Evolutionary conservation across 352 stramenopile genomes (phyloP).

Genomic region (Pilasporangium apinafurcum): DNA sequence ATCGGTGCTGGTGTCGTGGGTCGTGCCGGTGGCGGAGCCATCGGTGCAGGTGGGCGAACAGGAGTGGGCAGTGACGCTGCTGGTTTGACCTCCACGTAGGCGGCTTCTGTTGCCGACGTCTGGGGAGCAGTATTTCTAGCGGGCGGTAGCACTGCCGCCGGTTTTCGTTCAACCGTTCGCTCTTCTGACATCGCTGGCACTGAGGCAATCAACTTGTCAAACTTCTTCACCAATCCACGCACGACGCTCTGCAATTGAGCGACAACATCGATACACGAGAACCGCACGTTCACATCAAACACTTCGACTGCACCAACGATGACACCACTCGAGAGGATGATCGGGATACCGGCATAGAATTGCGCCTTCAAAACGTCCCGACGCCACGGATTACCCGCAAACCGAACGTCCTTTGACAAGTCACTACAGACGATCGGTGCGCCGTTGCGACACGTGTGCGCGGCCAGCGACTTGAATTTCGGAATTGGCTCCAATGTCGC

Average conservation of each 20-base stretch:
- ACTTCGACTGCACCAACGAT: conserved; percentile 70
- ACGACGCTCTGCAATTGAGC: conserved; percentile 68
- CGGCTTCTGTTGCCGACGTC: no score
- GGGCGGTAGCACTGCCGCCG: conserved; percentile 9
- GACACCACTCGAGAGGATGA: conserved; percentile 63
- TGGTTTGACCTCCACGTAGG: conserved; percentile 14
- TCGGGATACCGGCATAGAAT: conserved; percentile 81
- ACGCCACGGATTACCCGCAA: conserved; percentile 53
- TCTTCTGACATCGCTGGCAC: conserved; percentile 8
- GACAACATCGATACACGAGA: conserved; percentile 54
- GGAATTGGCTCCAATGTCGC: conserved; percentile 11
- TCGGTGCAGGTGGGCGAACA: conserved; percentile 7
- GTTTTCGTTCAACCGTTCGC: conserved; percentile 1
- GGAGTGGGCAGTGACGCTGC: conserved; percentile 4
- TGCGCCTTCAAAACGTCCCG: conserved; percentile 29
- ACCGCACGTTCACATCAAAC: conserved; percentile 43
- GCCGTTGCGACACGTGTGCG: conserved; percentile 64
- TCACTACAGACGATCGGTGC: conserved; percentile 62
- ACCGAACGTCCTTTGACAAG: conserved; percentile 54
- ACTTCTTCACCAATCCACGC: conserved; percentile 62
- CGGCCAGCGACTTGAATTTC: conserved; percentile 39
- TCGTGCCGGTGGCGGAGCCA: conserved; percentile 3
- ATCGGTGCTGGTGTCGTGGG: not conserved
- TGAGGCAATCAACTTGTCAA: conserved; percentile 56
- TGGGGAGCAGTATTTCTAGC: conserved; percentile 12